Percentiles rank a stretch among this genome's conserved stretches.
Evolutionary conservation across 768 basidiomycete species (phyloP).

Genomic region (Stropharia rugosoannulata): DNA sequence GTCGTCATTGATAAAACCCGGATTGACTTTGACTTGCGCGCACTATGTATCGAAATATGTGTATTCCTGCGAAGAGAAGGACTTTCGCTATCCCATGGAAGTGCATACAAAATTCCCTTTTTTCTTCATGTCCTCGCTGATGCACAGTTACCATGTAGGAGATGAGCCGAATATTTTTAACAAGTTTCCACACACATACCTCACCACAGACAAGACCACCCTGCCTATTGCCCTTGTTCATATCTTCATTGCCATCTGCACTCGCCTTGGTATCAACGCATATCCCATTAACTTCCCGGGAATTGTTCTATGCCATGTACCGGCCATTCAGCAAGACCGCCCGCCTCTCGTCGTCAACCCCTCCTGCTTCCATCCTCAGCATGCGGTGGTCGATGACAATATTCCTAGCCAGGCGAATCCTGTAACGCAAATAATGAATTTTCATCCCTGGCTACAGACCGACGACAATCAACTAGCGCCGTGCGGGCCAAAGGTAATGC

Average conservation of each 20-base stretch:
- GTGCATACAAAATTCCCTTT: slow-evolving; percentile 27
- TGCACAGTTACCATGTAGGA: background rate
- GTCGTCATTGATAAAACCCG: slow-evolving; percentile 26
- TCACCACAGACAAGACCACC: slow-evolving; percentile 45
- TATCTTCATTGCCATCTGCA: slow-evolving; percentile 53
- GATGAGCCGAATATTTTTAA: slow-evolving; percentile 34
- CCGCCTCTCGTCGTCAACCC: slow-evolving; percentile 51
- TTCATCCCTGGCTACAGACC: slow-evolving; percentile 1
- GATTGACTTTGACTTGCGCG: slow-evolving; percentile 30
- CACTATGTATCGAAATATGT: slow-evolving; percentile 44
- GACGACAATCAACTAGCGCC: slow-evolving; percentile 5
- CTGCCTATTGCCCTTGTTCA: slow-evolving; percentile 63
- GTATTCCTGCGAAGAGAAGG: slow-evolving; percentile 49
- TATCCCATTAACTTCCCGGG: slow-evolving; percentile 56
- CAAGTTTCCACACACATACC: slow-evolving; percentile 60
- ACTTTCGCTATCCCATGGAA: slow-evolving; percentile 36
- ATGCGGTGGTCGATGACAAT: slow-evolving; percentile 29
- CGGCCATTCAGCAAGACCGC: slow-evolving; percentile 32
- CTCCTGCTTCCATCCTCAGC: slow-evolving; percentile 24
- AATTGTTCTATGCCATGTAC: slow-evolving; percentile 53
- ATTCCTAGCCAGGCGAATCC: slow-evolving; percentile 5
- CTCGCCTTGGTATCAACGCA: slow-evolving; percentile 49
- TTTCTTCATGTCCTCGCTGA: background rate
- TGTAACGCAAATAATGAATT: background rate
- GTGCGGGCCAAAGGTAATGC: slow-evolving; percentile 12